These are phyloP conservation scores for Pterocarpus santalinus DNA, from an alignment of 306 rosid species.

Conservation along the genomic window DNA sequence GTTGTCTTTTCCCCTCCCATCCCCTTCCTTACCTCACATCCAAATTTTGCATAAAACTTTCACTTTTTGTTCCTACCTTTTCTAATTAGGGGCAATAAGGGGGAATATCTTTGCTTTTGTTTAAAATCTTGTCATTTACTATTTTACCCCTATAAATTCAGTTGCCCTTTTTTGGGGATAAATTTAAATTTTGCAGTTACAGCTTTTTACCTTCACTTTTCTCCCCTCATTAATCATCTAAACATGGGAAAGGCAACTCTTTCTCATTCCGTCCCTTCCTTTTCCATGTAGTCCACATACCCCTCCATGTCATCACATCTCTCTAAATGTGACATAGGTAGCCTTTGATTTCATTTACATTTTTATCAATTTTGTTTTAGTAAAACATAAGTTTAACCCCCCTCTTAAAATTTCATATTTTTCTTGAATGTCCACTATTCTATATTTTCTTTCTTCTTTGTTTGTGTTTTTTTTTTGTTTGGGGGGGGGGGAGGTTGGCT, in stretches of 20 bases:
- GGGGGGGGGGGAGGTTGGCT: neutral
- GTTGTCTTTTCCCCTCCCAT: neutral
- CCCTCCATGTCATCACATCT: neutral
- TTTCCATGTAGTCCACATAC: neutral
- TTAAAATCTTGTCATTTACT: too few species aligned
- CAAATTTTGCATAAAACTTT: neutral
- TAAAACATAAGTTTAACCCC: neutral
- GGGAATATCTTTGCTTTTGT: too few species aligned
- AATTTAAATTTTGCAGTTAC: neutral
- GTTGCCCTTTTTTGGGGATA: too few species aligned
- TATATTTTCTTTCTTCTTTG: too few species aligned
- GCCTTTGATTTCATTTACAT: conserved; percentile 10
- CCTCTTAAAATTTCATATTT: neutral
- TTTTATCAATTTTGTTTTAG: conserved; percentile 2
- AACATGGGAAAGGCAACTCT: neutral
- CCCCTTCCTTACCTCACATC: neutral
- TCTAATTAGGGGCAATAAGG: too few species aligned
- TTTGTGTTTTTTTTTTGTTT: too few species aligned
- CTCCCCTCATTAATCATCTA: conserved; percentile 11
- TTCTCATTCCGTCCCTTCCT: neutral
- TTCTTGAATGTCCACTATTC: neutral
- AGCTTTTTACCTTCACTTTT: neutral
- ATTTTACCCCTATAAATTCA: too few species aligned
- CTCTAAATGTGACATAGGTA: neutral
- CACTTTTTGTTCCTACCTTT: too few species aligned